phyloP scores from a whole-genome alignment of 208 protist genomes.

The Crithidia bombi region DNA sequence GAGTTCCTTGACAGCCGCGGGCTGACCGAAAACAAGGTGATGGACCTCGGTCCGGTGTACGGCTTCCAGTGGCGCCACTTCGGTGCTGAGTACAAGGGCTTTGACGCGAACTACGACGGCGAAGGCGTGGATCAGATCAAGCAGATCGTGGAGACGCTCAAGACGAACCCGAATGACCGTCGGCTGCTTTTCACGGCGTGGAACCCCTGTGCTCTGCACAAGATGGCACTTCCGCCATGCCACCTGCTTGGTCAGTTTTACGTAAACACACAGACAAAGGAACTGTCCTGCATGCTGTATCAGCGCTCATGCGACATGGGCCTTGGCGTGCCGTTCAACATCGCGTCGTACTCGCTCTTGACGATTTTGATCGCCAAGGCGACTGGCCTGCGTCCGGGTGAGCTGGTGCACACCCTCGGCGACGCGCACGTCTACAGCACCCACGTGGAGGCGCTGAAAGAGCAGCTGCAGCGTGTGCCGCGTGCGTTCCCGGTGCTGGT shows the following conservation, averaged over 20 bases:
- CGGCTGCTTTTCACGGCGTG: conserved; percentile 97
- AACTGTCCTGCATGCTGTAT: conserved; percentile 96
- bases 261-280: conserved; percentile 84
- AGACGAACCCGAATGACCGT: conserved; percentile 94
- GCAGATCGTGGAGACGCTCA: conserved; percentile 91
- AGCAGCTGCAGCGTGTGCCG: conserved; percentile 93
- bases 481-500: conserved; percentile 93
- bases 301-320: conserved; percentile 97
- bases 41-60: conserved; percentile 98
- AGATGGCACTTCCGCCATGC: conserved; percentile 99
- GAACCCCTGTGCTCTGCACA: conserved; percentile 94
- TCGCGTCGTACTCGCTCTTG: conserved; percentile 97
- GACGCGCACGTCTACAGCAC: conserved; percentile 98
- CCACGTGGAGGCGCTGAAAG: conserved; percentile 96
- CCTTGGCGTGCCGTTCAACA: conserved; percentile 99
- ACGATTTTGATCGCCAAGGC: conserved; percentile 94
- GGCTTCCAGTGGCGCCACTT: conserved; percentile 99
- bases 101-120: conserved; percentile 90
- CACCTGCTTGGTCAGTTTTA: conserved; percentile 98
- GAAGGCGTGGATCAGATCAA: conserved; percentile 97
- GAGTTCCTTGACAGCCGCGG: conserved; percentile 96
- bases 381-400: conserved; percentile 94
- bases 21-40: conserved; percentile 91
- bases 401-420: conserved; percentile 97
- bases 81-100: conserved; percentile 92